These are phyloP conservation scores for Macroventuria anomochaeta DNA, from an alignment of 2,329 filamentous ascomycete species.

Conservation along the genomic window DNA sequence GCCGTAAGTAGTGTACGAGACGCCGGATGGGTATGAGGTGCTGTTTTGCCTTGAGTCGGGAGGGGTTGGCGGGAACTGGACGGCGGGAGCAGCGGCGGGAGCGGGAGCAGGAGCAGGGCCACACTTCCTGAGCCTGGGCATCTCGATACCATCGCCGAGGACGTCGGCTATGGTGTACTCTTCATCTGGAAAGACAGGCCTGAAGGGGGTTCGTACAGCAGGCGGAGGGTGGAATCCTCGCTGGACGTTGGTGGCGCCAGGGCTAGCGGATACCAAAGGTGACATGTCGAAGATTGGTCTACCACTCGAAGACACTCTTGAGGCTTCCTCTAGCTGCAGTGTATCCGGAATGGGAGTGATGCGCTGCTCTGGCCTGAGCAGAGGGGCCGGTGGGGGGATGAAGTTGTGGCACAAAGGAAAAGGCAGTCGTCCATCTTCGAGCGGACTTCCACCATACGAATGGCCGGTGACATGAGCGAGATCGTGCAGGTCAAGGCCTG, in stretches of 20 bases:
- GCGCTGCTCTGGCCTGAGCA: constrained; percentile 1
- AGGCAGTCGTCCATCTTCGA: background rate
- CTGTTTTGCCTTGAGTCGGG: constrained; percentile 1
- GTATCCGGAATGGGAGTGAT: background rate
- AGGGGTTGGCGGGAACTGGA: background rate
- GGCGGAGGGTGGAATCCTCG: background rate
- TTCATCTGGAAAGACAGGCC: background rate
- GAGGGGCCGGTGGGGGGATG: background rate
- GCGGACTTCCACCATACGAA: background rate
- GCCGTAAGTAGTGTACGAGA: background rate
- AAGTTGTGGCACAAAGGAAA: background rate
- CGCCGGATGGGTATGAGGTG: background rate
- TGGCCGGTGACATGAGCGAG: constrained; percentile 1
- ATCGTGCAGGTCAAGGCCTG: background rate
- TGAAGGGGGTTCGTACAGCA: background rate
- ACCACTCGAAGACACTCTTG: background rate
- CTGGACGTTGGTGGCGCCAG: background rate
- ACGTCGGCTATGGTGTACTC: background rate
- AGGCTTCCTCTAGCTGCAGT: background rate
- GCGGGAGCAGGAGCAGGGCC: background rate
- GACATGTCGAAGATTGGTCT: background rate
- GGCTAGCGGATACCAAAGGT: background rate
- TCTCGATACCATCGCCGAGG: background rate
- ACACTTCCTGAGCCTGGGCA: background rate
- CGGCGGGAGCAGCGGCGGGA: background rate